These are phyloP conservation scores for Alisma plantagoaquatica DNA, from an alignment of 106 monocot species.

Conservation along the genomic window DNA sequence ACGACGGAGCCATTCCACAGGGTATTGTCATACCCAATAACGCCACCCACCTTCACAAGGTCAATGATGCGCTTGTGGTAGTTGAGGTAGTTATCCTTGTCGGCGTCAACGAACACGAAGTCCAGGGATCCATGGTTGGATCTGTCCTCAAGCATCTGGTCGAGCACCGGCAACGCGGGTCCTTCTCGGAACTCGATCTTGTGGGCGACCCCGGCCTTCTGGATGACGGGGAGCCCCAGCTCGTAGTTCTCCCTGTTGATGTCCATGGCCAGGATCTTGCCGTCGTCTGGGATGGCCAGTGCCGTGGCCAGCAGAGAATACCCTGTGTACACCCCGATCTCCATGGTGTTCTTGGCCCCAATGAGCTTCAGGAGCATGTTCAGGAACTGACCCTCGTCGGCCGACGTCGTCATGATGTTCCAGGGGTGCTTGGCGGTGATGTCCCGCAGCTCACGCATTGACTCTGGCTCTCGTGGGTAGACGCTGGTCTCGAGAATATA, in stretches of 20 bases:
- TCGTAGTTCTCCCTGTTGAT: slow-evolving; percentile 70
- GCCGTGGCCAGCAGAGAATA: slow-evolving; percentile 66
- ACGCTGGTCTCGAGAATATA: slow-evolving; percentile 74
- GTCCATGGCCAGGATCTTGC: slow-evolving; percentile 67
- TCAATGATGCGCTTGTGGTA: slow-evolving; percentile 63
- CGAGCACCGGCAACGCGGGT: slow-evolving; percentile 53
- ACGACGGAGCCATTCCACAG: slow-evolving; percentile 66
- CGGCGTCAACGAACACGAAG: slow-evolving; percentile 70
- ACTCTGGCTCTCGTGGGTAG: slow-evolving; percentile 53
- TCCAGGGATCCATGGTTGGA: slow-evolving; percentile 44
- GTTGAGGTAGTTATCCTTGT: slow-evolving; percentile 84
- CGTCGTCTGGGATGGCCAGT: slow-evolving; percentile 51
- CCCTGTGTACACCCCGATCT: slow-evolving; percentile 45
- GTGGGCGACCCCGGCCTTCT: slow-evolving; percentile 76
- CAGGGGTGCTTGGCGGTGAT: slow-evolving; percentile 67
- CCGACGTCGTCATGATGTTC: slow-evolving; percentile 51
- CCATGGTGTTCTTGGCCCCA: slow-evolving; percentile 32
- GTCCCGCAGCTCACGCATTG: slow-evolving; percentile 58
- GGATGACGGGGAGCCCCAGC: slow-evolving; percentile 53
- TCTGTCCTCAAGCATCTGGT: slow-evolving; percentile 35
- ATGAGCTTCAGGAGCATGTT: slow-evolving; percentile 51
- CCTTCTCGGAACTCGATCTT: slow-evolving; percentile 82
- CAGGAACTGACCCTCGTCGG: slow-evolving; percentile 62
- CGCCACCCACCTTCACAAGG: slow-evolving; percentile 54
- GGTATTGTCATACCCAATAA: slow-evolving; percentile 74